These are phyloP conservation scores for Gyromitra esculenta DNA, from an alignment of 2,329 filamentous ascomycete species.

Conservation along the genomic window DNA sequence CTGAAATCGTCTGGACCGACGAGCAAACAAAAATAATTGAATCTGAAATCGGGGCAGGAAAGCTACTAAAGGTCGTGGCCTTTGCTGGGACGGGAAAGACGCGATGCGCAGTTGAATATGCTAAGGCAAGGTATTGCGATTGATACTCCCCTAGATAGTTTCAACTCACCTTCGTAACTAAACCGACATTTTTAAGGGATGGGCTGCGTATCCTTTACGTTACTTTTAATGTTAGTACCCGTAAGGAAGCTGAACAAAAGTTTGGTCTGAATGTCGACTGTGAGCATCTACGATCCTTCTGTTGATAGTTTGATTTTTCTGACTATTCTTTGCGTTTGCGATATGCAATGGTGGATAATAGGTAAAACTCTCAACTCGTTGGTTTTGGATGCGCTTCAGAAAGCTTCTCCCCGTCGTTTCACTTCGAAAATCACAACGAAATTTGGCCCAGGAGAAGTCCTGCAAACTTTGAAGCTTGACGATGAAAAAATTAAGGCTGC, in stretches of 20 bases:
- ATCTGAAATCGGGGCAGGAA: conserved; percentile 44
- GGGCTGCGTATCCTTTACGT: conserved; percentile 32
- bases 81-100: conserved; percentile 57
- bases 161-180: background rate
- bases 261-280: conserved; percentile 39
- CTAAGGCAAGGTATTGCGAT: conserved; percentile 31
- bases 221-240: conserved; percentile 34
- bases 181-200: conserved; percentile 6
- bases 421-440: background rate
- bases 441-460: background rate
- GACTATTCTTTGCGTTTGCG: background rate
- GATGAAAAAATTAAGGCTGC: conserved; percentile 1
- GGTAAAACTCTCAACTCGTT: conserved; percentile 37
- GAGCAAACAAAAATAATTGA: conserved; percentile 53
- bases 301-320: background rate
- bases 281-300: conserved; percentile 12
- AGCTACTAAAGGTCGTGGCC: conserved; percentile 54
- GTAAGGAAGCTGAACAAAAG: conserved; percentile 34
- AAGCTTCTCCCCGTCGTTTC: background rate
- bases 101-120: conserved; percentile 54
- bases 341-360: conserved; percentile 3
- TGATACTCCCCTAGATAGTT: background rate
- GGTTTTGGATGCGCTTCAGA: conserved; percentile 13
- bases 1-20: conserved; percentile 33
- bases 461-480: background rate